Conservation (phyloP, 441 rosid genomes). For the Sinapis alba region DNA sequence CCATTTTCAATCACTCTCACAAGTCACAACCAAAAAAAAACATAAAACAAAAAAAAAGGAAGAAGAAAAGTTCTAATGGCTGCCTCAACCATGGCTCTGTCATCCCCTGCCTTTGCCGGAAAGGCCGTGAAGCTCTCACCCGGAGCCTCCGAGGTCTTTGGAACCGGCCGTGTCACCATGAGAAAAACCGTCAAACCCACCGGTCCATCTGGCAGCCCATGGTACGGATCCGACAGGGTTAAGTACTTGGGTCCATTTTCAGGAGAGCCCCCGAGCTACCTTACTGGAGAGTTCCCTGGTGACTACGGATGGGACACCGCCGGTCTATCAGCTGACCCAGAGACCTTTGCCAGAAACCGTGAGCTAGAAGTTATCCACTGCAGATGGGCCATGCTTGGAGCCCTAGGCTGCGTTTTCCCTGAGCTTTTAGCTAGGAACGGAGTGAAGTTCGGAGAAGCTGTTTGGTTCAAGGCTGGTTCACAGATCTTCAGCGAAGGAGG, state of each 20-base stretch:
- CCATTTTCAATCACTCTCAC: conserved; percentile 39
- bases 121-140: conserved; percentile 62
- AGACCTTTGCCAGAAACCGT: conserved; percentile 80
- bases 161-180: conserved; percentile 59
- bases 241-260: conserved; percentile 80
- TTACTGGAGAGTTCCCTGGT: conserved; percentile 74
- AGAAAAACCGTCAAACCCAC: conserved; percentile 47
- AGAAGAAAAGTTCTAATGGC: conserved; percentile 45
- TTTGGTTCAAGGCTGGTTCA: conserved; percentile 88
- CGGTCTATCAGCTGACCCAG: conserved; percentile 82
- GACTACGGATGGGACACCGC: conserved; percentile 93
- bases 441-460: conserved; percentile 77
- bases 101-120: conserved; percentile 63
- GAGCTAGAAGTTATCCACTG: conserved; percentile 82
- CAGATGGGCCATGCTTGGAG: conserved; percentile 87
- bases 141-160: conserved; percentile 39
- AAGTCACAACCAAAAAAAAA: conserved; percentile 18
- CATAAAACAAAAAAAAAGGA: neutral
- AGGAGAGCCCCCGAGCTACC: conserved; percentile 70
- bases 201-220: conserved; percentile 61
- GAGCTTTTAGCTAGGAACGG: conserved; percentile 78
- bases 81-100: conserved; percentile 66
- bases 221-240: conserved; percentile 83
- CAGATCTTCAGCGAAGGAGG: conserved; percentile 87
- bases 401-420: conserved; percentile 78